Conservation (phyloP, 495 filamentous ascomycete genomes). For the Lentithecium fluviatile region DNA sequence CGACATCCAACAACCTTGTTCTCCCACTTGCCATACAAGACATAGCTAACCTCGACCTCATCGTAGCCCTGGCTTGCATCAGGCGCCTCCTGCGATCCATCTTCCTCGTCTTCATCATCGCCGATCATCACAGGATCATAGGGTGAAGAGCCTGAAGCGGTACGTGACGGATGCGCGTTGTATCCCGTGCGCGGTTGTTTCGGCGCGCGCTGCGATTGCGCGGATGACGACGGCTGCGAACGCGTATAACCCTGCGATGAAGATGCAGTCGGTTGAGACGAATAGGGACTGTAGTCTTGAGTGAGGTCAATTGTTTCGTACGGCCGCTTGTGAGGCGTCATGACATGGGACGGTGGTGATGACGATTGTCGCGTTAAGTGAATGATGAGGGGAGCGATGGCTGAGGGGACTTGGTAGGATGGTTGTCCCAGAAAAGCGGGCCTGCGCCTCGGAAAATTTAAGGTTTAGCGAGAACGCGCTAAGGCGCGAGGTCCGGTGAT, state of each 20-base stretch:
- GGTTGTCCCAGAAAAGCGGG: background rate
- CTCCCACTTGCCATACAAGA: constrained; percentile 43
- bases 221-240: constrained; percentile 13
- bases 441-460: background rate
- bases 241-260: constrained; percentile 15
- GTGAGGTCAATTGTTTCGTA: background rate
- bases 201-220: constrained; percentile 4
- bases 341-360: background rate
- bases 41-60: constrained; percentile 10
- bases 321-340: constrained; percentile 20
- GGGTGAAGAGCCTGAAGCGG: constrained; percentile 24
- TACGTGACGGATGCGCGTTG: background rate
- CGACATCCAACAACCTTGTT: constrained; percentile 78
- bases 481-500: constrained; percentile 3
- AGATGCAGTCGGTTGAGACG: constrained; percentile 10
- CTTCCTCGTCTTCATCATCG: constrained; percentile 30
- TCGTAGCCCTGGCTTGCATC: constrained; percentile 23
- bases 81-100: constrained; percentile 23
- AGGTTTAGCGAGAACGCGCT: background rate
- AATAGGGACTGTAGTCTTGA: background rate
- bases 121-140: constrained; percentile 15
- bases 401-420: too few species aligned
- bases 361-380: background rate
- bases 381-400: background rate
- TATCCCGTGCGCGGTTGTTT: constrained; percentile 22